Evolutionary conservation across 805 yeast genomes (phyloP).

Genomic region (Clavispora carvajalis): DNA sequence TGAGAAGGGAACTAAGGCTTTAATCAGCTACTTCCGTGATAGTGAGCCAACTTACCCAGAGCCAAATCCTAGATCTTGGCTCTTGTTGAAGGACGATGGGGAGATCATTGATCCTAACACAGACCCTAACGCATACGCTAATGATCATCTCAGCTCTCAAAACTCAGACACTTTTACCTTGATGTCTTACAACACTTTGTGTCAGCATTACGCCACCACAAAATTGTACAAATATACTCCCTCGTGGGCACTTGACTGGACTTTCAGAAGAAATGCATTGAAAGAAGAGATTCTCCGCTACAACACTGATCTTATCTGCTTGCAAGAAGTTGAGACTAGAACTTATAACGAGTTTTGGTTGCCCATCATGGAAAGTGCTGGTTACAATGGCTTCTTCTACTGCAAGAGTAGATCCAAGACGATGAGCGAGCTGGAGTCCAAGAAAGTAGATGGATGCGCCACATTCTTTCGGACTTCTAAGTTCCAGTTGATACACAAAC

Average conservation of each 20-base stretch:
- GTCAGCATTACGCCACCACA: slow-evolving; percentile 93
- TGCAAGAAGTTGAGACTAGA: slow-evolving; percentile 92
- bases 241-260: slow-evolving; percentile 95
- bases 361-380: slow-evolving; percentile 64
- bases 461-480: slow-evolving; percentile 69
- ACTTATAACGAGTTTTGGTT: slow-evolving; percentile 84
- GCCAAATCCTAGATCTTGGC: slow-evolving; percentile 79
- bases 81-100: slow-evolving; percentile 71
- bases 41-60: slow-evolving; percentile 61
- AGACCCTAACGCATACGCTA: slow-evolving; percentile 28
- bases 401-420: slow-evolving; percentile 91
- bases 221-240: slow-evolving; percentile 93
- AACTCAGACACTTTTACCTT: slow-evolving; percentile 54
- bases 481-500: slow-evolving; percentile 67
- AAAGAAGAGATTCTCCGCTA: slow-evolving; percentile 64
- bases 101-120: slow-evolving; percentile 41
- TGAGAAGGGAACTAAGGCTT: slow-evolving; percentile 78
- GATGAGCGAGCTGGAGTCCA: slow-evolving; percentile 72
- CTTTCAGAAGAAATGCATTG: slow-evolving; percentile 73
- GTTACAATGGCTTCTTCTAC: slow-evolving; percentile 78
- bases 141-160: slow-evolving; percentile 22
- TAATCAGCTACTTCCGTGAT: slow-evolving; percentile 78
- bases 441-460: slow-evolving; percentile 98
- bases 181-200: slow-evolving; percentile 83
- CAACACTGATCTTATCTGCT: slow-evolving; percentile 75